phyloP scores from a whole-genome alignment of 148 eudicot species.

The Chenopodium album region DNA sequence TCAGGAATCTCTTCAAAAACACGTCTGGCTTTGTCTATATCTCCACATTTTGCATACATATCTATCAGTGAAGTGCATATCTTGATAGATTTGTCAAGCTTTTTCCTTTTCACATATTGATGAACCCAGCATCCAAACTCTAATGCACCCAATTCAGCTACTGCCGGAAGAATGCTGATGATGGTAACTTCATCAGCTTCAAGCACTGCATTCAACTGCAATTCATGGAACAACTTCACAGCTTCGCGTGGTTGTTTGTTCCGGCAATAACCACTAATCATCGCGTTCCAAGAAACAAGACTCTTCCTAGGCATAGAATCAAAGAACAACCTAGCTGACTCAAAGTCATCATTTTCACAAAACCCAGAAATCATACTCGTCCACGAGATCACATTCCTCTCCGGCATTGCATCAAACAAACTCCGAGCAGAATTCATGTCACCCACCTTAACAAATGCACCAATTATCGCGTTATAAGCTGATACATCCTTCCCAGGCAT shows the following conservation, averaged over 20 bases:
- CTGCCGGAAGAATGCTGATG: conserved; percentile 74
- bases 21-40: conserved; percentile 50
- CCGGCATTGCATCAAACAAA: conserved; percentile 51
- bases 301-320: conserved; percentile 65
- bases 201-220: conserved; percentile 42
- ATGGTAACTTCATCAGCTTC: conserved; percentile 73
- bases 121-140: conserved; percentile 75
- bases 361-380: conserved; percentile 73
- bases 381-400: conserved; percentile 71
- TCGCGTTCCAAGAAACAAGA: conserved; percentile 71
- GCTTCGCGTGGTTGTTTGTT: conserved; percentile 65
- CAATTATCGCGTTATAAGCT: conserved; percentile 63
- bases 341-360: conserved; percentile 47
- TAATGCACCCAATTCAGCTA: conserved; percentile 77
- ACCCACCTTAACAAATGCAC: conserved; percentile 62
- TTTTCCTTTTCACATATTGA: conserved; percentile 54
- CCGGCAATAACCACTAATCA: conserved; percentile 72
- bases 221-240: conserved; percentile 47
- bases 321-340: conserved; percentile 53
- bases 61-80: conserved; percentile 72
- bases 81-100: conserved; percentile 49
- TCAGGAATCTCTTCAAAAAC: conserved; percentile 42
- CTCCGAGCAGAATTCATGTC: conserved; percentile 47
- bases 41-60: conserved; percentile 90
- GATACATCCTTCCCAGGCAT: conserved; percentile 64